Evolutionary conservation across 306 rosid species (phyloP).

Genomic region (Castanea crenata): DNA sequence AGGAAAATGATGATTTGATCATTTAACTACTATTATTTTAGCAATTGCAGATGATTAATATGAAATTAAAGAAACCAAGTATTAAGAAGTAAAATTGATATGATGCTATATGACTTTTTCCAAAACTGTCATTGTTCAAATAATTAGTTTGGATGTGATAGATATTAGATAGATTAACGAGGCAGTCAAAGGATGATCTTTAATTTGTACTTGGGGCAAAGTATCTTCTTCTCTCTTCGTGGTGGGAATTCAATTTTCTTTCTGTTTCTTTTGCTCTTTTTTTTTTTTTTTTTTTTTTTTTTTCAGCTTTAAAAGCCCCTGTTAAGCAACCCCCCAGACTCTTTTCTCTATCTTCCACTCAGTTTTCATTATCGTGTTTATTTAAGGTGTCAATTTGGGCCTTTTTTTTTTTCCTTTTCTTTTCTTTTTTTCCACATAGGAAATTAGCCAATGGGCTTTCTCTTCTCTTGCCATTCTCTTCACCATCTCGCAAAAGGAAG

Average conservation of each 20-base stretch:
- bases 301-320: constrained; percentile 42
- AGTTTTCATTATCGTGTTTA: constrained; percentile 9
- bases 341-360: constrained; percentile 12
- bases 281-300: constrained; percentile 34
- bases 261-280: constrained; percentile 42
- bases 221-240: constrained; percentile 24
- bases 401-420: not conserved
- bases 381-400: constrained; percentile 17
- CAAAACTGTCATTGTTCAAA: not conserved
- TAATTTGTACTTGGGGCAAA: constrained; percentile 51
- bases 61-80: too few species aligned
- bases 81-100: not conserved
- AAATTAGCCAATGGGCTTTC: constrained; percentile 13
- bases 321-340: constrained; percentile 8
- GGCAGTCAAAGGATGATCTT: constrained; percentile 56
- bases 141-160: constrained; percentile 2
- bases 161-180: constrained; percentile 28
- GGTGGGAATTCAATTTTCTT: constrained; percentile 36
- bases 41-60: too few species aligned
- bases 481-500: constrained; percentile 38
- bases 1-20: too few species aligned
- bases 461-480: constrained; percentile 36
- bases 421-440: not conserved
- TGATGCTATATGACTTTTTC: not conserved
- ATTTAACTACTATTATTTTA: too few species aligned